Evolutionary conservation across 441 rosid genomes (phyloP).

Genomic region (Adansonia grandidieri): DNA sequence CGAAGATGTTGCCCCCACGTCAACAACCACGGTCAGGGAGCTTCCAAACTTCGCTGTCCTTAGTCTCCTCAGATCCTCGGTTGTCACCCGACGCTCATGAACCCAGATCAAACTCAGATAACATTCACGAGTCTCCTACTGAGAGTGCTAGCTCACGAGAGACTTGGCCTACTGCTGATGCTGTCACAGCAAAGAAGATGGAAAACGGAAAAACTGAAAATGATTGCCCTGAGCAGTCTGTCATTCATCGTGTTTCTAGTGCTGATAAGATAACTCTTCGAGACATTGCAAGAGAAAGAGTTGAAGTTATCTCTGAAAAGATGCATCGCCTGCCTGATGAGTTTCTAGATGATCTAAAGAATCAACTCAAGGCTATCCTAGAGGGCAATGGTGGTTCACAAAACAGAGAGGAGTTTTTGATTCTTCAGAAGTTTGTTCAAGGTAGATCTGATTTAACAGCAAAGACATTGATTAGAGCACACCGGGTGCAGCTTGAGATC

Average conservation of each 20-base stretch:
- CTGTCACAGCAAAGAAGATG: conserved; percentile 59
- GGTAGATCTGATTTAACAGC: conserved; percentile 80
- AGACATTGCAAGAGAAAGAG: conserved; percentile 89
- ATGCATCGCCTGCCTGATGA: conserved; percentile 77
- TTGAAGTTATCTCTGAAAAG: conserved; percentile 74
- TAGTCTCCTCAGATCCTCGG: conserved; percentile 68
- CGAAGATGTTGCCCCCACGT: conserved; percentile 86
- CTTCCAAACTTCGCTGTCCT: conserved; percentile 69
- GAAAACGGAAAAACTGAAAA: conserved; percentile 73
- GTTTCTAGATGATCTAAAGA: conserved; percentile 80
- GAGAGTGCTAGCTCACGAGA: conserved; percentile 97
- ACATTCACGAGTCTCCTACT: conserved; percentile 83
- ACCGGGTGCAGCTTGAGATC: conserved; percentile 83
- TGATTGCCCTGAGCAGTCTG: conserved; percentile 69
- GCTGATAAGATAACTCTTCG: conserved; percentile 40
- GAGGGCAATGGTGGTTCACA: conserved; percentile 88
- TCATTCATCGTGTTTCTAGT: conserved; percentile 63
- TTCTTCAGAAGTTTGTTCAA: conserved; percentile 81
- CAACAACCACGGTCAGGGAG: conserved; percentile 73
- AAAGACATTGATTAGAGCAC: conserved; percentile 80
- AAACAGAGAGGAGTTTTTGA: conserved; percentile 72
- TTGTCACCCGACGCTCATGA: conserved; percentile 63
- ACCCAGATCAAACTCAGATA: conserved; percentile 71
- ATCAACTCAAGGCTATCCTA: conserved; percentile 67
- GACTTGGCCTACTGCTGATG: conserved; percentile 87